A percentile compares a stretch with the other conserved stretches of the same genome.
These are phyloP conservation scores for Solidago caesia DNA, from an alignment of 129 eudicot genomes.

Conservation along the genomic window DNA sequence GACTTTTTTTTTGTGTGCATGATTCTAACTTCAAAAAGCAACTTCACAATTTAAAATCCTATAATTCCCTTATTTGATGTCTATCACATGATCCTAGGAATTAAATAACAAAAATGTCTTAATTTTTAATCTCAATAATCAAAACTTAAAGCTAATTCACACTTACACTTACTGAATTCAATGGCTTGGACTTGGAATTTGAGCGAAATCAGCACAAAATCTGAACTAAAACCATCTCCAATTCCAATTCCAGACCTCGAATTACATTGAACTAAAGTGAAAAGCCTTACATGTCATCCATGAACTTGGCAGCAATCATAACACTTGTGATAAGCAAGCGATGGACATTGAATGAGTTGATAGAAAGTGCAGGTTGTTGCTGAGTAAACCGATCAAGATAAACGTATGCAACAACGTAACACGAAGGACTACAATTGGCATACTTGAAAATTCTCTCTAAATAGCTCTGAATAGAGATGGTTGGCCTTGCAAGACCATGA, in stretches of 20 bases:
- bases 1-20: background rate
- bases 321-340: slow-evolving; percentile 91
- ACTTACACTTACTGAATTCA: slow-evolving; percentile 11
- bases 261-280: background rate
- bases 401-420: slow-evolving; percentile 80
- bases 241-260: slow-evolving; percentile 22
- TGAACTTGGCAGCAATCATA: slow-evolving; percentile 87
- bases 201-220: slow-evolving; percentile 17
- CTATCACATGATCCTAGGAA: background rate
- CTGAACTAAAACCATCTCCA: slow-evolving; percentile 1
- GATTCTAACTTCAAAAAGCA: slow-evolving; percentile 12
- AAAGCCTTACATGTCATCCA: slow-evolving; percentile 85
- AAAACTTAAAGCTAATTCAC: background rate
- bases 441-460: slow-evolving; percentile 83
- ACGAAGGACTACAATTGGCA: slow-evolving; percentile 86
- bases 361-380: slow-evolving; percentile 60
- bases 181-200: slow-evolving; percentile 27
- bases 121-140: background rate
- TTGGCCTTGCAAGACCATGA: slow-evolving; percentile 70
- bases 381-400: slow-evolving; percentile 86
- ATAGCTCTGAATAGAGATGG: slow-evolving; percentile 67
- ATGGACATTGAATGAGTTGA: slow-evolving; percentile 77
- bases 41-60: background rate
- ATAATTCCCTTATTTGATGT: background rate
- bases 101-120: too few species aligned